Evolutionary conservation across 2,329 filamentous ascomycete genomes (phyloP).

Genomic region (Xylariaceae sp.): DNA sequence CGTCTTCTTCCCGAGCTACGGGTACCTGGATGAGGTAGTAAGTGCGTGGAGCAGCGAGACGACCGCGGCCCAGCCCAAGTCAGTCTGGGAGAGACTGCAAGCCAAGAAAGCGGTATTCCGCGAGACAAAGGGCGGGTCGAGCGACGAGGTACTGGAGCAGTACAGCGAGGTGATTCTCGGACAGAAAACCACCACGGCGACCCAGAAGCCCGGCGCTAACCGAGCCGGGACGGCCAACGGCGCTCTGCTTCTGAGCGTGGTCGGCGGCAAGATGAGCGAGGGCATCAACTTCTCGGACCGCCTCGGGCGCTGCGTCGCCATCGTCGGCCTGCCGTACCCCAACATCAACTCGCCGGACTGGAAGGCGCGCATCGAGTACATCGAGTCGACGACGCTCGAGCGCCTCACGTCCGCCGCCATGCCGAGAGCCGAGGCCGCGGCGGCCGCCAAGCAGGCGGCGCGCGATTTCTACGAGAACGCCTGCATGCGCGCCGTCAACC

Average conservation of each 20-base stretch:
- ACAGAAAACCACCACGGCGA: background rate
- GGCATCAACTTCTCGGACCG: slow-evolving; percentile 97
- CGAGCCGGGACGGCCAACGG: slow-evolving; percentile 49
- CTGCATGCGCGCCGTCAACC: slow-evolving; percentile 96
- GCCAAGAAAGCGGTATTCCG: slow-evolving; percentile 65
- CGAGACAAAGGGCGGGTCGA: slow-evolving; percentile 56
- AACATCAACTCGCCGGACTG: slow-evolving; percentile 89
- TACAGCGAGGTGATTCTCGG: slow-evolving; percentile 72
- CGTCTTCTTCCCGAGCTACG: slow-evolving; percentile 94
- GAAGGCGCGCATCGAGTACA: slow-evolving; percentile 88
- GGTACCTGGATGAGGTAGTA: slow-evolving; percentile 79
- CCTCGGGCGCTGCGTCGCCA: slow-evolving; percentile 84
- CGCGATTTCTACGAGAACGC: slow-evolving; percentile 90
- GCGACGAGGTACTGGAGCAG: slow-evolving; percentile 71
- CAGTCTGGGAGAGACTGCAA: slow-evolving; percentile 62
- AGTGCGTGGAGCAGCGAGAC: slow-evolving; percentile 60
- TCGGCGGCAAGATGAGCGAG: slow-evolving; percentile 93
- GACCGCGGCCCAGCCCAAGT: slow-evolving; percentile 37
- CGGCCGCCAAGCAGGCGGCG: slow-evolving; percentile 57
- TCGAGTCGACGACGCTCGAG: slow-evolving; percentile 63
- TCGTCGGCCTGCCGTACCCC: slow-evolving; percentile 92
- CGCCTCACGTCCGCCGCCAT: slow-evolving; percentile 41
- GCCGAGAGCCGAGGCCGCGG: slow-evolving; percentile 37
- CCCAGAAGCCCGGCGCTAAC: too few species aligned
- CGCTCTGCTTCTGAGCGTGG: slow-evolving; percentile 83